Percentiles rank a stretch among this genome's conserved stretches.
Evolutionary conservation across 2,329 filamentous ascomycete genomes (phyloP).

Genomic region (Lojkania enalia): DNA sequence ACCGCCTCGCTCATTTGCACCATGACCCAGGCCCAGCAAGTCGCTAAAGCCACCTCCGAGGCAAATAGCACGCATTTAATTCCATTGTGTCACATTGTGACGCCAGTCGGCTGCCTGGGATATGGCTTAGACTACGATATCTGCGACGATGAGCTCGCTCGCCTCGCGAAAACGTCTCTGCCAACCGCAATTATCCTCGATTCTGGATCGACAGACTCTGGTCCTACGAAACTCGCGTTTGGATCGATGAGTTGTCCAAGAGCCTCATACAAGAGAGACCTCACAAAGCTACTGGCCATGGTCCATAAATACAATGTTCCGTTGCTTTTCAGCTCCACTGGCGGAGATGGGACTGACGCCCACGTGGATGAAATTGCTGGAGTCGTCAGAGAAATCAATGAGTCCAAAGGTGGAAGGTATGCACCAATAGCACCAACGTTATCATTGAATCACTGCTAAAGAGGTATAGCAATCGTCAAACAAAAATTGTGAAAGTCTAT

Average conservation of each 20-base stretch:
- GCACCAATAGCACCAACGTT: background rate
- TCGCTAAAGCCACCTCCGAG: no score
- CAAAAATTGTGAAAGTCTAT: background rate
- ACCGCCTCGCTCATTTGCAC: no score
- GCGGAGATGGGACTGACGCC: slow-evolving; percentile 27
- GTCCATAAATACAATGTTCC: slow-evolving; percentile 17
- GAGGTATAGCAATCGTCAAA: background rate
- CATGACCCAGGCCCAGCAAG: no score
- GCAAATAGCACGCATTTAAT: no score
- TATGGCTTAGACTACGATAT: slow-evolving; percentile 51
- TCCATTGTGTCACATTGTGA: slow-evolving; percentile 44
- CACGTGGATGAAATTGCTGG: slow-evolving; percentile 24
- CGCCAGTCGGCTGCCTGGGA: slow-evolving; percentile 55
- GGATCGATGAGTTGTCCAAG: slow-evolving; percentile 22
- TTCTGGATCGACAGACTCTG: slow-evolving; percentile 29
- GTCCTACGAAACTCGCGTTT: slow-evolving; percentile 27
- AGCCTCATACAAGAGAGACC: slow-evolving; percentile 20
- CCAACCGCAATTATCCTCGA: slow-evolving; percentile 31
- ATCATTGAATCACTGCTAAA: background rate
- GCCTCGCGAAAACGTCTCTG: slow-evolving; percentile 8
- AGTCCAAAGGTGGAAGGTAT: background rate
- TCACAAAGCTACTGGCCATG: slow-evolving; percentile 22
- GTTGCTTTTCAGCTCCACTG: slow-evolving; percentile 26
- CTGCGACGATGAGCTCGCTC: slow-evolving; percentile 10
- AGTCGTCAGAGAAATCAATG: slow-evolving; percentile 20